A percentile compares a stretch with the other conserved stretches of the same genome.
phyloP scores from a whole-genome alignment of 495 filamentous ascomycete genomes.

The Aspergillus panamensis region DNA sequence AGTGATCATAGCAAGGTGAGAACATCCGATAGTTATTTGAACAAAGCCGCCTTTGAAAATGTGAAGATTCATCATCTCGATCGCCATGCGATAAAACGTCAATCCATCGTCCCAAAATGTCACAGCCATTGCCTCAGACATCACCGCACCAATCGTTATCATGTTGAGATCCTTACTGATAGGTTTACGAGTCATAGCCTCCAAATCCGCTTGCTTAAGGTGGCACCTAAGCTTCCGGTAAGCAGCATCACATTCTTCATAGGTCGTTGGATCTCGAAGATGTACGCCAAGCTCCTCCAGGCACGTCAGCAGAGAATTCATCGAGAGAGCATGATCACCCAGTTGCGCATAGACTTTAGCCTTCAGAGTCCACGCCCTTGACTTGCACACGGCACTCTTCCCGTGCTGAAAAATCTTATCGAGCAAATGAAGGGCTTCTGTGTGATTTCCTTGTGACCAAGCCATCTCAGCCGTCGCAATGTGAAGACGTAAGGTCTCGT shows the following conservation, averaged over 20 bases:
- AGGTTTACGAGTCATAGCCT: slow-evolving; percentile 50
- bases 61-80: slow-evolving; percentile 68
- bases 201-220: slow-evolving; percentile 57
- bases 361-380: slow-evolving; percentile 71
- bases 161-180: slow-evolving; percentile 51
- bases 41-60: slow-evolving; percentile 62
- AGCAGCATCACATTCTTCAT: slow-evolving; percentile 68
- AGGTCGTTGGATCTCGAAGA: slow-evolving; percentile 61
- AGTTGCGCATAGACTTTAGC: slow-evolving; percentile 70
- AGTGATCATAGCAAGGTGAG: slow-evolving; percentile 70
- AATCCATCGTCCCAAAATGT: slow-evolving; percentile 77
- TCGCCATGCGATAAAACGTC: slow-evolving; percentile 71
- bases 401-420: slow-evolving; percentile 62
- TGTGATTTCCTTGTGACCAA: slow-evolving; percentile 66
- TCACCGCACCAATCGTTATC: slow-evolving; percentile 65
- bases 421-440: slow-evolving; percentile 61
- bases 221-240: slow-evolving; percentile 59
- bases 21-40: slow-evolving; percentile 71
- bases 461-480: slow-evolving; percentile 76
- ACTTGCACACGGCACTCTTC: slow-evolving; percentile 66
- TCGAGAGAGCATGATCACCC: slow-evolving; percentile 65
- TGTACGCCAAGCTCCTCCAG: slow-evolving; percentile 62
- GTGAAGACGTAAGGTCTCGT: slow-evolving; percentile 75
- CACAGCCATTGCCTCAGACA: slow-evolving; percentile 73
- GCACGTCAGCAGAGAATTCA: slow-evolving; percentile 63